Evolutionary conservation across 805 yeast species (phyloP), one percentile per base, ranked within the genome.

Genomic region (Saturnispora diversa): DNA sequence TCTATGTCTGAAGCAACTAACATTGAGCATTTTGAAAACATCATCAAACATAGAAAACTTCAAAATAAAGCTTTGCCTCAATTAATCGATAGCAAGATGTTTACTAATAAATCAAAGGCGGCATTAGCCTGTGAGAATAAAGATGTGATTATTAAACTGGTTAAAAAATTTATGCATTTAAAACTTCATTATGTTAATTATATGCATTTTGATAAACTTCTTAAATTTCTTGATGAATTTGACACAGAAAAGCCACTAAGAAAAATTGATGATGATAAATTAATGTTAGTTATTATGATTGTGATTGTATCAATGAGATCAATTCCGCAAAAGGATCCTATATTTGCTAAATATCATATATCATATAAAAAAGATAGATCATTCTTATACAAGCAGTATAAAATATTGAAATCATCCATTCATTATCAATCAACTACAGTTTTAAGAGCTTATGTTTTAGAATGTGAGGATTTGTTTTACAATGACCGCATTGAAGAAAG

Each of bases 401-500:
- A 64, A 45, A 61, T 63, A 46, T 57, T 72, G 44, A 68, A 73
- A 41, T 66, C 64, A 40, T 72, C 73, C 40, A 58, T 73, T 22
- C 55, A 66, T 17, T 60, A 63, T 45, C 77, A 73, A 49, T 67
- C 75, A 1, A 60, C 66, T 6, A 55, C 64, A n/a, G 69, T 75
- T 4, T 61, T 72, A 19, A 68, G 70, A 46, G 65, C 75, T 2
- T 70, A 70, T 45, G 67, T 71, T 6, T 56, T 73, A 36, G 73
- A 72, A 45, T 67, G 74, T 19, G 77, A 71, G 48, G 72, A 69
- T 61, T 62, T 68, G 38, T 71, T 70, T 44, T 64, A 62, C 37
- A 67, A 69, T 46, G 72, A 68, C 42, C 64, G 65, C 35, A 70
- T 69, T 46, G 78, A 73, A 48, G 69, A 69, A 44, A 60, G 72